A percentile compares a stretch with the other conserved stretches of the same genome.
These are phyloP conservation scores for Testicularia cyperi DNA, from an alignment of 1,284 basidiomycete species.

Conservation along the genomic window DNA sequence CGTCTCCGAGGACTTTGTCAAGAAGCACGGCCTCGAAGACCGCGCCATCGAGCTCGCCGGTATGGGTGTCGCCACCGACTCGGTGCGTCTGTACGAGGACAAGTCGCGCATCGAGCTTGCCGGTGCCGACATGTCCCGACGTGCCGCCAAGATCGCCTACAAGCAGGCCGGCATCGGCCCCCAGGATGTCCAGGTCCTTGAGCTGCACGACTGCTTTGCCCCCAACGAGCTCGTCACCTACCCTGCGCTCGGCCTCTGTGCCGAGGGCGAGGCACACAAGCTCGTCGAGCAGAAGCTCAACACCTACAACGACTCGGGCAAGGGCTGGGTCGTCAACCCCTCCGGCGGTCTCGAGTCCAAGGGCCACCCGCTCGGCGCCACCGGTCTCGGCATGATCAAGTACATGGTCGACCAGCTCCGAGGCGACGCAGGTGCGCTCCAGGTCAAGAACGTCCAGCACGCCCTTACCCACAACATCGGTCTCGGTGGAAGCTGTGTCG, in stretches of 20 bases:
- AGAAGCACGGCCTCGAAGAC: constrained; percentile 73
- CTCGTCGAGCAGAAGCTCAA: constrained; percentile 77
- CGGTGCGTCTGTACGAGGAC: constrained; percentile 48
- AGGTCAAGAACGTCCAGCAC: constrained; percentile 73
- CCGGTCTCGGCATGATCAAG: constrained; percentile 83
- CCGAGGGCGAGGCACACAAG: constrained; percentile 71
- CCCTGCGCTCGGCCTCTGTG: constrained; percentile 76
- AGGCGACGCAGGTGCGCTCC: constrained; percentile 61
- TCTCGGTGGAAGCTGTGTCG: constrained; percentile 65
- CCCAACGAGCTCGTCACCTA: constrained; percentile 73
- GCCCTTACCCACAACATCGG: constrained; percentile 82
- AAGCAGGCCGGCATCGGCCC: constrained; percentile 71
- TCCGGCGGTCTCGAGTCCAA: constrained; percentile 81
- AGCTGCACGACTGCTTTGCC: constrained; percentile 82
- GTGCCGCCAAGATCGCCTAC: constrained; percentile 73
- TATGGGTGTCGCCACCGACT: constrained; percentile 53
- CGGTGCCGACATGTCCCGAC: constrained; percentile 68
- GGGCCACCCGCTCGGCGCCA: constrained; percentile 76
- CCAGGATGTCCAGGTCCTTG: constrained; percentile 77
- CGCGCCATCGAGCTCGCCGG: constrained; percentile 72
- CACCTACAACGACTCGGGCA: constrained; percentile 70
- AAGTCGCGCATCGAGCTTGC: constrained; percentile 52
- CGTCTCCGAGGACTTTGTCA: constrained; percentile 79
- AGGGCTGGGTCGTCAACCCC: constrained; percentile 78
- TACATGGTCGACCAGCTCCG: constrained; percentile 71